Conservation (phyloP, 2,329 filamentous ascomycete species). For the Metarhizium humberi region DNA sequence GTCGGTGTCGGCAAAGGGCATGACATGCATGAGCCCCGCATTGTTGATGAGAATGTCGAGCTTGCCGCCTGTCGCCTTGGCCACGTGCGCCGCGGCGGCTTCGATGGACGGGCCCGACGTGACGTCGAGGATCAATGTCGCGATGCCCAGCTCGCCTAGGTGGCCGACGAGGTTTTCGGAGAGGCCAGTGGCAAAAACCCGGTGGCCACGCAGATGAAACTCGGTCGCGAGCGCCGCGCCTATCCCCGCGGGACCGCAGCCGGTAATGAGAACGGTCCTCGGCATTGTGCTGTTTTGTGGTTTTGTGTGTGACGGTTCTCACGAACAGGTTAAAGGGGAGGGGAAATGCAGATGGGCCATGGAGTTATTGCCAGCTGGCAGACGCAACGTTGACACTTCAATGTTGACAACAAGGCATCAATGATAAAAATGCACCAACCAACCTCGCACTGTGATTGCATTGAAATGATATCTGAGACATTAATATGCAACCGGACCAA, state of each 20-base stretch:
- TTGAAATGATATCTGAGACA: no score
- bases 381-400: no score
- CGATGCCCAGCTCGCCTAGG: conserved; percentile 5
- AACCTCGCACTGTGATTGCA: no score
- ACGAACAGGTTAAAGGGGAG: no score
- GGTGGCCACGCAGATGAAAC: conserved; percentile 12
- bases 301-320: no score
- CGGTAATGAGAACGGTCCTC: conserved; percentile 14
- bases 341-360: no score
- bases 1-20: conserved; percentile 17
- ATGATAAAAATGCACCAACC: no score
- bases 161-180: conserved; percentile 15
- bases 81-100: conserved; percentile 13
- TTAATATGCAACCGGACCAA: no score
- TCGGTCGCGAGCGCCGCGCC: conserved; percentile 13
- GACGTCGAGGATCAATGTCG: neutral
- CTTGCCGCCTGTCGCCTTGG: conserved; percentile 6
- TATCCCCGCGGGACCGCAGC: conserved; percentile 15
- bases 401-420: no score
- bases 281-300: neutral
- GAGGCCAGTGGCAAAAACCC: conserved; percentile 22
- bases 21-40: conserved; percentile 17
- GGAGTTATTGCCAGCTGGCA: no score
- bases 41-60: conserved; percentile 24
- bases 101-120: conserved; percentile 12